Evolutionary conservation across 2,329 filamentous ascomycete genomes (phyloP).

Genomic region (Fusarium concolor): DNA sequence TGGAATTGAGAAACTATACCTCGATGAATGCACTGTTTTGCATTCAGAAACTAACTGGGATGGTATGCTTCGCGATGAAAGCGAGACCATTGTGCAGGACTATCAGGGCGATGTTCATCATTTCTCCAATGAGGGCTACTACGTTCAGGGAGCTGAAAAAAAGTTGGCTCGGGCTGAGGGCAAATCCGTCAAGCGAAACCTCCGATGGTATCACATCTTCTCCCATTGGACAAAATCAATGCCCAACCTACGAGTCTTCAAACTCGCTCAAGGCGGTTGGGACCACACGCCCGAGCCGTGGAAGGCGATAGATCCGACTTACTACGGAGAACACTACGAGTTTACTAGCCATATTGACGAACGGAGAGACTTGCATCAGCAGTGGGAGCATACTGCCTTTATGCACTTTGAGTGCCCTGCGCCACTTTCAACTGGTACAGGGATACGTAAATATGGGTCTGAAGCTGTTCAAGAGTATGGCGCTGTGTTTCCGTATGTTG

Average conservation of each 20-base stretch:
- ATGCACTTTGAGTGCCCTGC: slow-evolving; percentile 11
- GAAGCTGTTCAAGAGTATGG: background rate
- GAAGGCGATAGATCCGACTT: background rate
- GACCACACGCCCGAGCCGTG: background rate
- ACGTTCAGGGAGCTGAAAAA: fast-evolving
- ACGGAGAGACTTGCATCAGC: background rate
- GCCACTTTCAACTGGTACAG: background rate
- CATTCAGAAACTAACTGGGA: background rate
- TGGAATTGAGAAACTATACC: slow-evolving; percentile 50
- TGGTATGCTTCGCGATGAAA: background rate
- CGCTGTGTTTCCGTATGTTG: background rate
- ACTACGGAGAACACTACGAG: background rate
- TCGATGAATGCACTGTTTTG: slow-evolving; percentile 56
- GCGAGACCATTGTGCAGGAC: background rate
- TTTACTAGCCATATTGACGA: background rate
- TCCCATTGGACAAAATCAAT: slow-evolving; percentile 9
- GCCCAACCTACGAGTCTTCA: slow-evolving; percentile 4
- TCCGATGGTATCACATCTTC: slow-evolving; percentile 18
- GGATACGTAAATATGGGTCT: slow-evolving; percentile 3
- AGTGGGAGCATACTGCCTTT: background rate
- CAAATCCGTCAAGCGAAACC: background rate
- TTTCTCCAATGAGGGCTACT: slow-evolving; percentile 3
- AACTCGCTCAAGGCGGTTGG: slow-evolving; percentile 1
- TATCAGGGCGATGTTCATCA: background rate
- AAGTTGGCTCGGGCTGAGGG: background rate